A percentile compares a stretch with the other conserved stretches of the same genome.
phyloP scores from a whole-genome alignment of 2,329 filamentous ascomycete species.

The Plenodomus tracheiphilus region DNA sequence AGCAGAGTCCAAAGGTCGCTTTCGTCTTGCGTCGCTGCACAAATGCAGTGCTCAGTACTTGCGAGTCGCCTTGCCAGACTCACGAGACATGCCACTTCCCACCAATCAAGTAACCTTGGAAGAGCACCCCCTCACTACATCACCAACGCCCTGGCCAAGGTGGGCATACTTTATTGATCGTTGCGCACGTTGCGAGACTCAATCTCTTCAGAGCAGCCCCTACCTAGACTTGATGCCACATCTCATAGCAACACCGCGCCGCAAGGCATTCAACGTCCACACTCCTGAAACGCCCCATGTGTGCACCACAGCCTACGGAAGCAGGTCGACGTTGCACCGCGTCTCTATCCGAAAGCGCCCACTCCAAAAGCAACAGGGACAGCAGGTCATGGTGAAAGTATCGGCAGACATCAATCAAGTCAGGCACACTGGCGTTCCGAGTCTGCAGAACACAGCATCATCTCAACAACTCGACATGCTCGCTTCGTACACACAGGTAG shows the following conservation, averaged over 20 bases:
- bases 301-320: conserved; percentile 11
- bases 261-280: conserved; percentile 7
- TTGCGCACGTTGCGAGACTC: too few relatives aligned
- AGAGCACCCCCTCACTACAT: not conserved
- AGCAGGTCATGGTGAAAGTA: conserved; percentile 21
- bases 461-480: conserved; percentile 9
- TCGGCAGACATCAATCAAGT: conserved; percentile 5
- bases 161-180: not conserved
- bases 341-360: conserved; percentile 8
- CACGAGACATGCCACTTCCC: not conserved
- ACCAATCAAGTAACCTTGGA: too few relatives aligned
- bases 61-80: not conserved
- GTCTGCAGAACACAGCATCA: conserved; percentile 21
- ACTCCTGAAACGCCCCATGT: conserved; percentile 29
- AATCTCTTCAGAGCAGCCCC: not conserved
- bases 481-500: not conserved
- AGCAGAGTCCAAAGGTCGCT: conserved; percentile 12
- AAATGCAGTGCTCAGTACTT: conserved; percentile 1
- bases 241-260: conserved; percentile 10
- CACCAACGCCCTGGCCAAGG: not conserved
- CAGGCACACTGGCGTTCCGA: conserved; percentile 9
- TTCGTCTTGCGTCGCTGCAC: conserved; percentile 14
- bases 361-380: conserved; percentile 14
- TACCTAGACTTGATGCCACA: conserved; percentile 2
- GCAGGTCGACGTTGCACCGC: conserved; percentile 18